phyloP scores from a whole-genome alignment of 192 early-diverging fungal genomes.

The Coemansia sp. region DNA sequence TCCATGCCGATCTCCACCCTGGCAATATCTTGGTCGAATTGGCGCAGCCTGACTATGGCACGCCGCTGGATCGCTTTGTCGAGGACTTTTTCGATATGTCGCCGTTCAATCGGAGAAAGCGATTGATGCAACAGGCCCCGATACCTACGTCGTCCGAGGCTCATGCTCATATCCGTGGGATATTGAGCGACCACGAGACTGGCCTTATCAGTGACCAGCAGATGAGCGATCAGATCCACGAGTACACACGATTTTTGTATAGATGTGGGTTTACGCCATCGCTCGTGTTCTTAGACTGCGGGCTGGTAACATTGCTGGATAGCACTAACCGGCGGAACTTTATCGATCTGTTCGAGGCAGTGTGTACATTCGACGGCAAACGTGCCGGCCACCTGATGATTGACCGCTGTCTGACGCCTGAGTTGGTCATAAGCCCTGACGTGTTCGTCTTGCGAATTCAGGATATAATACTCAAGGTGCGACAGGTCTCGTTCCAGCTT shows the following conservation, averaged over 20 bases:
- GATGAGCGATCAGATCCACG: constrained; percentile 19
- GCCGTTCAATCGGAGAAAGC: constrained; percentile 25
- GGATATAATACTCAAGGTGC: constrained; percentile 68
- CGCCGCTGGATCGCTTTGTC: constrained; percentile 54
- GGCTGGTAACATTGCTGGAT: constrained; percentile 80
- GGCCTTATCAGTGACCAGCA: constrained; percentile 17
- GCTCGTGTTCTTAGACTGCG: constrained; percentile 87
- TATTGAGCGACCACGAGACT: constrained; percentile 19
- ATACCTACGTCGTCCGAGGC: constrained; percentile 33
- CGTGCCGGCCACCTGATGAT: constrained; percentile 84
- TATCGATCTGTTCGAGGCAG: constrained; percentile 84
- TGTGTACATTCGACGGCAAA: constrained; percentile 84
- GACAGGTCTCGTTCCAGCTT: constrained; percentile 69
- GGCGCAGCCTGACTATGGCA: constrained; percentile 59
- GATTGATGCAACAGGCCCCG: neutral
- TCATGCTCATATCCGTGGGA: constrained; percentile 22
- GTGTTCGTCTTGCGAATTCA: constrained; percentile 83
- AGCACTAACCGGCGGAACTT: constrained; percentile 77
- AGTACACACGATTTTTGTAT: constrained; percentile 51
- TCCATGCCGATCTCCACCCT: constrained; percentile 92
- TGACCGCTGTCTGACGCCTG: constrained; percentile 74
- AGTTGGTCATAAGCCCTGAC: constrained; percentile 67
- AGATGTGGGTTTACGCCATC: constrained; percentile 71
- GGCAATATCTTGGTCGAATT: constrained; percentile 91
- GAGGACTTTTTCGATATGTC: constrained; percentile 53